A percentile compares a stretch with the other conserved stretches of the same genome.
phyloP scores from a whole-genome alignment of 208 protist species.

The Trypanosoma platydactyli region DNA sequence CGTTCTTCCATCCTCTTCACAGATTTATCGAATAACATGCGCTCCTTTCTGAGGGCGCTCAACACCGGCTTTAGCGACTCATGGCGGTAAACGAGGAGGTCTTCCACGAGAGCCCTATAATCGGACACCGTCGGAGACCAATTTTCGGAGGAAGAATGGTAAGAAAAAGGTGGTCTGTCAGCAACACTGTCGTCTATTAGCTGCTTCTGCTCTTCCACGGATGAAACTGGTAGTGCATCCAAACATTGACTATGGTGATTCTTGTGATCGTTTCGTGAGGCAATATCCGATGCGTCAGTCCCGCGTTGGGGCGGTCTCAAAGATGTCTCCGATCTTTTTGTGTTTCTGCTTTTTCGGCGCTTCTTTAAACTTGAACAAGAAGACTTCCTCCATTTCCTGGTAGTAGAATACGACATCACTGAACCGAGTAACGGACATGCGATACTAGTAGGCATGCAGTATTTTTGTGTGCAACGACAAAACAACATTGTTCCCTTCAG shows the following conservation, averaged over 20 bases:
- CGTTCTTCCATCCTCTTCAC: conserved; percentile 52
- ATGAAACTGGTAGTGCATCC: background rate
- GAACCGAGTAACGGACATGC: background rate
- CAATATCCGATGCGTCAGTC: background rate
- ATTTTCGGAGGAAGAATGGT: background rate
- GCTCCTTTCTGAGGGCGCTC: conserved; percentile 51
- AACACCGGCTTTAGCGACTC: conserved; percentile 71
- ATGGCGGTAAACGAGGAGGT: conserved; percentile 73
- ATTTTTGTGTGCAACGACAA: background rate
- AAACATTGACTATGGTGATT: no score
- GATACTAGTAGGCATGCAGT: background rate
- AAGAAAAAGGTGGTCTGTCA: background rate
- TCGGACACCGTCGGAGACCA: conserved; percentile 38
- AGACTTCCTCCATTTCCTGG: no score
- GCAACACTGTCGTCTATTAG: background rate
- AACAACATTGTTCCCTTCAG: background rate
- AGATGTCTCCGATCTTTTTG: background rate
- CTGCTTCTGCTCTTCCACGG: background rate
- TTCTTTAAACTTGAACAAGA: background rate
- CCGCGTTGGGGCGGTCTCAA: background rate
- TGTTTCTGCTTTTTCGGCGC: conserved; percentile 2
- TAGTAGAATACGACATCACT: background rate
- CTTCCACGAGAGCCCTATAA: conserved; percentile 68
- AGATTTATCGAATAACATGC: conserved; percentile 41
- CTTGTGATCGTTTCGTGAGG: no score